Evolutionary conservation across 2,329 filamentous ascomycete species (phyloP), one percentile per base, ranked within the genome.

Genomic region (Cryphonectria japonica): DNA sequence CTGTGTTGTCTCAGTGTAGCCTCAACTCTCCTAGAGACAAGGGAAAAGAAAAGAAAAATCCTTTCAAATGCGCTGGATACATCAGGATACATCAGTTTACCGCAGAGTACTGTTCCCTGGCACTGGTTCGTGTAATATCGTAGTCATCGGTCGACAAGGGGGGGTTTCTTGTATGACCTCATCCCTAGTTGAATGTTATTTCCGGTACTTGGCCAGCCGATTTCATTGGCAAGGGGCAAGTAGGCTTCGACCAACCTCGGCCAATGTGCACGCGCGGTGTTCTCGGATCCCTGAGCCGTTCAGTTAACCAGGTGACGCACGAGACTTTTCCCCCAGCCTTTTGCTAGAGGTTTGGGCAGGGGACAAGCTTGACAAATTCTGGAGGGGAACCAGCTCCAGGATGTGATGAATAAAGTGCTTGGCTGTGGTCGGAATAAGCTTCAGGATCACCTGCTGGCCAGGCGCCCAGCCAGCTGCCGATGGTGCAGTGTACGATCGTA

Each of bases 371-470:
- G 22, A 50, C 14, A 5, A 16, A 16, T 11, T 46, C 16, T 46
- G 43, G 43, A 46, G 22, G 43, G 19, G 43, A 16, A 46, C 43
- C n/a, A 52, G 14, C n/a, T 37, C 34, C 16, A 46, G 14, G 13
- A 50, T 50, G 8, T 22, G 43, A 6, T 19, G 16, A 7, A 32
- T 34, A 2, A 11, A 29, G 29, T 66, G 32, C 22, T 39, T 32
- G 13, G 29, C 32, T 71, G 69, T 52, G 50, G 69, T 71, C 52
- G 46, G 61, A 71, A 69, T 71, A 71, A 71, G 66, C 69, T 68
- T 71, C 69, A 66, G 52, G 39, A 66, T 69, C 61, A 50, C 50
- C 66, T 7, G 3, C 8, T 6, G 22, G 50, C 22, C 50, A 54
- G 26, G n/a, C 16, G 43, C n/a, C 52, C 52, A 57, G 26, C 46